phyloP scores from a whole-genome alignment of 2,329 filamentous ascomycete genomes.

The Pyricularia sp. region DNA sequence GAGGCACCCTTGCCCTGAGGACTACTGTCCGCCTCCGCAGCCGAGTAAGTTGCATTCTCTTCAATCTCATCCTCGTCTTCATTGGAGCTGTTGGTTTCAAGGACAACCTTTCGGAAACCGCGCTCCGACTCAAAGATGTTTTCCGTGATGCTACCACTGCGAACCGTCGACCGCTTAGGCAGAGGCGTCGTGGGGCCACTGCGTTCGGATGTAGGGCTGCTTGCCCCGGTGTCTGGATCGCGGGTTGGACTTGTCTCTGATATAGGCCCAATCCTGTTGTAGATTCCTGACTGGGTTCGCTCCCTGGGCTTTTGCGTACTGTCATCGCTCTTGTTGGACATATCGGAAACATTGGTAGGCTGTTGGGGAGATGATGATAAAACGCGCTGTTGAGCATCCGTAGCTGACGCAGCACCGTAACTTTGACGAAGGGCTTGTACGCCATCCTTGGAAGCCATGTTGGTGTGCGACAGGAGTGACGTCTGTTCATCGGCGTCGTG shows the following conservation, averaged over 20 bases:
- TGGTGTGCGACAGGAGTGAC: slow-evolving; percentile 32
- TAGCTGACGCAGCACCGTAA: slow-evolving; percentile 32
- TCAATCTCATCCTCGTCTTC: slow-evolving; percentile 18
- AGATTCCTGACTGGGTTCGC: not conserved
- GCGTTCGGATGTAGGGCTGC: slow-evolving; percentile 7
- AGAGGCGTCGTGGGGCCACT: slow-evolving; percentile 6
- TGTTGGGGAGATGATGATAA: not conserved
- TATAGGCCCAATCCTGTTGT: not conserved
- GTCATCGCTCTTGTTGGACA: not conserved
- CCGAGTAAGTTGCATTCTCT: slow-evolving; percentile 5
- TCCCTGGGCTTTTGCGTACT: not conserved
- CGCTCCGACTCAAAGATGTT: slow-evolving; percentile 56
- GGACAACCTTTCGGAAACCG: slow-evolving; percentile 62
- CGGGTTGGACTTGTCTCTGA: not conserved
- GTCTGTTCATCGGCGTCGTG: slow-evolving; percentile 25
- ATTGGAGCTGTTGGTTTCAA: slow-evolving; percentile 28
- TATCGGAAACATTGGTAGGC: slow-evolving; percentile 3
- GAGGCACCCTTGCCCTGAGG: not conserved
- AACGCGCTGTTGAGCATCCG: slow-evolving; percentile 3
- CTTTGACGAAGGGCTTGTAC: slow-evolving; percentile 45
- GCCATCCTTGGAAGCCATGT: slow-evolving; percentile 47
- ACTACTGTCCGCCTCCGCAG: not conserved
- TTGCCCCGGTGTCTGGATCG: slow-evolving; percentile 1
- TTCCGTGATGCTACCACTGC: slow-evolving; percentile 68
- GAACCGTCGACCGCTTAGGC: slow-evolving; percentile 27